Base-by-base conservation (phyloP, 352 stramenopile genomes). In the Hyphochytrium catenoides region DNA sequence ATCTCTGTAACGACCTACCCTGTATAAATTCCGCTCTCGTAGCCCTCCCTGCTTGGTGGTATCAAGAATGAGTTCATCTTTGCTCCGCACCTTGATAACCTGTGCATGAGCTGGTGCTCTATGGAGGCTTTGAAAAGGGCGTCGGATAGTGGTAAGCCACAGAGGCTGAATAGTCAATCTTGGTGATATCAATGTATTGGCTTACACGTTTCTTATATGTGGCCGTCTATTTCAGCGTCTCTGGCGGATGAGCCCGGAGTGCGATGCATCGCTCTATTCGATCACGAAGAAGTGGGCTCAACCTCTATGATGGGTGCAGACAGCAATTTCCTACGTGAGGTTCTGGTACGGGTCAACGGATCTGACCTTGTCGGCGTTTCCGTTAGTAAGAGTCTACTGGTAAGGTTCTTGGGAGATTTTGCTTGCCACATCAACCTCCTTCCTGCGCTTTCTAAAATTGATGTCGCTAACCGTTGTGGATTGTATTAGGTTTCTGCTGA, bases 251-350 rank as follows among this genome's bases (percentile, higher is more conserved):
- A 88, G 28, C 39, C 50, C 11, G 83, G 78, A 35, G 59, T 97
- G 22, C 72, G 74, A 44, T 69, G 95, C 18, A 62, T 92, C 17
- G 81, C 83, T 4, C 64, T 96, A 15, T 98, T 97, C 56, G 90
- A 98, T 62, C 90, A 98, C 46, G 90, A 98, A 60, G 88, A 98
- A 54, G 75, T 95, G 38, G 85, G 87, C 7, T 94, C 74, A 29
- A 54, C 60, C 43, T 92, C 74, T 30, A 55, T 62, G 30, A 70
- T 78, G 56, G 78, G 74, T 12, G 73, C 76, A 3, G 69, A 60
- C 17, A 82, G 59, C 29, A 74, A 79, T 45, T 79, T 79, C 14
- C 44, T 79, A 36, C 56, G 74, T 49, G 64, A 52, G 17, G 56
- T 79, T 16, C 56, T 51, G 2, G 47, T 63, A 30, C 61, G 62